Evolutionary conservation across 768 basidiomycete genomes (phyloP).

Genomic region (Fistulinella prunicolor): DNA sequence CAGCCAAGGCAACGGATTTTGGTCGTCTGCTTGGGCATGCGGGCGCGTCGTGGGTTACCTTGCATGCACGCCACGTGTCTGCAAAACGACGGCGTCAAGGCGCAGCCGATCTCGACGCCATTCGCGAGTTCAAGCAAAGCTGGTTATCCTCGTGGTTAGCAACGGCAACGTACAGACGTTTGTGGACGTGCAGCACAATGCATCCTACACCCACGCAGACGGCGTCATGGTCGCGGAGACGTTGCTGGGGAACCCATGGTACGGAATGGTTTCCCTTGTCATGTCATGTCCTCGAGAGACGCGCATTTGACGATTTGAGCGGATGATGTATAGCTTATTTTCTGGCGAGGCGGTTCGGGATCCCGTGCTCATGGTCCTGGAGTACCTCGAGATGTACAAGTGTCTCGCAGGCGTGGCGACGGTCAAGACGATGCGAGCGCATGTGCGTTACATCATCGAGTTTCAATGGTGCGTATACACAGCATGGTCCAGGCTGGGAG

Average conservation of each 20-base stretch:
- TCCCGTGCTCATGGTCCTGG: slow-evolving; percentile 63
- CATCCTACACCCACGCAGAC: slow-evolving; percentile 56
- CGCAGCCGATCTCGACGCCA: slow-evolving; percentile 60
- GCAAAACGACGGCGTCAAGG: slow-evolving; percentile 68
- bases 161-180: slow-evolving; percentile 74
- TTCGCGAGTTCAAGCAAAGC: slow-evolving; percentile 51
- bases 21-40: slow-evolving; percentile 57
- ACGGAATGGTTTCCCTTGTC: slow-evolving; percentile 14
- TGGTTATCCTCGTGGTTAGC: slow-evolving; percentile 62
- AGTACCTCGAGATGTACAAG: slow-evolving; percentile 64
- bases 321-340: slow-evolving; percentile 49
- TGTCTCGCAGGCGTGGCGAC: slow-evolving; percentile 48
- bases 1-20: slow-evolving; percentile 51
- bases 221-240: slow-evolving; percentile 82
- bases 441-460: slow-evolving; percentile 65
- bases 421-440: slow-evolving; percentile 52
- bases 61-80: slow-evolving; percentile 74
- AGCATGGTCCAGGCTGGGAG: not conserved
- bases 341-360: slow-evolving; percentile 47
- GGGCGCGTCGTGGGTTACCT: slow-evolving; percentile 66
- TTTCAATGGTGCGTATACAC: slow-evolving; percentile 68
- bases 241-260: slow-evolving; percentile 76
- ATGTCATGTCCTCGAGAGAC: too few species aligned
- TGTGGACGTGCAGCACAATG: slow-evolving; percentile 54
- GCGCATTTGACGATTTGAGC: not conserved